Evolutionary conservation across 73 alveolate genomes (phyloP), one percentile per base, ranked within the genome.

Genomic region (Breviolum minutum): DNA sequence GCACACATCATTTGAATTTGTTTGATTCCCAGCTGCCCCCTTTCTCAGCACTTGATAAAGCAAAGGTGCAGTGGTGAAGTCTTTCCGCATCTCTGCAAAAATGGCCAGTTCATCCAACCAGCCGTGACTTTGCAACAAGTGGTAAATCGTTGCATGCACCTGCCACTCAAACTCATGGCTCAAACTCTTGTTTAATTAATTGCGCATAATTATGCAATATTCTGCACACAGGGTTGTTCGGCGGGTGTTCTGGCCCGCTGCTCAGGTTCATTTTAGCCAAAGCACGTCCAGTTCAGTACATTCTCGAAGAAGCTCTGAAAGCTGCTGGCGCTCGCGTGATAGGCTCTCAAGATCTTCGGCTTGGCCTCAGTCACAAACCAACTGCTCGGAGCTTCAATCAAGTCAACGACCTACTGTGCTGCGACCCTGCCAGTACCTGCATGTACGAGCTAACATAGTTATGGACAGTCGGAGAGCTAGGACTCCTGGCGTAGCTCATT

Each of bases 51-150:
- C 54, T 40, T 40, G 54, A 40, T 40, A 81, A n/a, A 60, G 48
- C 9, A 71, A 73, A 30, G 99, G 13, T 20, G 54, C 99, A 0
- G 99, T 94, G 73, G 90, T 79, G 99, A 77, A 94, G 69, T 94
- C 99, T 63, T 81, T 81, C 83, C 99, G 64, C 84, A 94, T 77
- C 93, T 79, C 97, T 10, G 97, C 97, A 32, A 84, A 84, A 54
- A 54, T 84, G 20, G 93, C 93, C 61, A 91, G 29, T 54, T 91
- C 97, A 24, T 91, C 97, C 79, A 91, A 24, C 97, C 97, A 91
- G 97, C 97, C 97, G 63, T 91, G 97, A 66, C 97, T 91, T 30
- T 91, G 97, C 97, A 91, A 66, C 68, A 94, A 61, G 99, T 94
- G 99, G 82, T 94, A 94, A 69, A 94, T 94, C 27, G 92, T 77